A percentile compares a stretch with the other conserved stretches of the same genome.
phyloP scores from a whole-genome alignment of 768 basidiomycete species.

The Rhizopogon vulgaris region DNA sequence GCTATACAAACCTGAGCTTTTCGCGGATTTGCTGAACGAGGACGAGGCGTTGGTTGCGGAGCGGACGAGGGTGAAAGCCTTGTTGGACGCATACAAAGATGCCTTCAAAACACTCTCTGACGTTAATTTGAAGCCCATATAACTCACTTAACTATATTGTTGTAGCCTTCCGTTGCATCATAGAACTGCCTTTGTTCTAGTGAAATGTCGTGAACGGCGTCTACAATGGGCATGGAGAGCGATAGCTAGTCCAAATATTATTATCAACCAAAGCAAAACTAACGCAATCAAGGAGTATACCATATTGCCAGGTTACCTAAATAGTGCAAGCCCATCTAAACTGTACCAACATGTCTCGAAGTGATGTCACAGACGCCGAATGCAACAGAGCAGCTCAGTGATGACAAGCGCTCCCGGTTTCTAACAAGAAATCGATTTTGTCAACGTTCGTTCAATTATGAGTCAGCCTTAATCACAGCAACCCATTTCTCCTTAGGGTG shows the following conservation, averaged over 20 bases:
- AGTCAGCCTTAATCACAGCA: conserved; percentile 51
- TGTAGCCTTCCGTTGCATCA: neutral
- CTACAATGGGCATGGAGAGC: neutral
- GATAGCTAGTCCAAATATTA: neutral
- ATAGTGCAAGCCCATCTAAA: conserved; percentile 17
- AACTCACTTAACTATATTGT: conserved; percentile 7
- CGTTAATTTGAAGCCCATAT: conserved; percentile 65
- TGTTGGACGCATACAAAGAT: conserved; percentile 94
- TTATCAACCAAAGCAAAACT: neutral
- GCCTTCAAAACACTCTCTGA: conserved; percentile 86
- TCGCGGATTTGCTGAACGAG: conserved; percentile 86
- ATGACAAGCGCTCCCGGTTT: neutral
- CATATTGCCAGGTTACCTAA: neutral
- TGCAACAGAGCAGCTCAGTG: neutral
- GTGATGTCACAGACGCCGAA: conserved; percentile 15
- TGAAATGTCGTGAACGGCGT: neutral
- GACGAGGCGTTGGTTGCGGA: conserved; percentile 95
- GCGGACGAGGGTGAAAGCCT: conserved; percentile 85
- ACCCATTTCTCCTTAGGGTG: conserved; percentile 68
- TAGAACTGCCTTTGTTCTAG: neutral
- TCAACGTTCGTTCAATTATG: neutral
- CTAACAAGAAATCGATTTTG: neutral
- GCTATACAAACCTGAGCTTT: conserved; percentile 92
- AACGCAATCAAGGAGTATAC: neutral
- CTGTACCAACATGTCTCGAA: conserved; percentile 14